Percentiles rank a stretch among this genome's conserved stretches.
phyloP scores from a whole-genome alignment of 495 filamentous ascomycete genomes.

The Talaromyces adpressus region DNA sequence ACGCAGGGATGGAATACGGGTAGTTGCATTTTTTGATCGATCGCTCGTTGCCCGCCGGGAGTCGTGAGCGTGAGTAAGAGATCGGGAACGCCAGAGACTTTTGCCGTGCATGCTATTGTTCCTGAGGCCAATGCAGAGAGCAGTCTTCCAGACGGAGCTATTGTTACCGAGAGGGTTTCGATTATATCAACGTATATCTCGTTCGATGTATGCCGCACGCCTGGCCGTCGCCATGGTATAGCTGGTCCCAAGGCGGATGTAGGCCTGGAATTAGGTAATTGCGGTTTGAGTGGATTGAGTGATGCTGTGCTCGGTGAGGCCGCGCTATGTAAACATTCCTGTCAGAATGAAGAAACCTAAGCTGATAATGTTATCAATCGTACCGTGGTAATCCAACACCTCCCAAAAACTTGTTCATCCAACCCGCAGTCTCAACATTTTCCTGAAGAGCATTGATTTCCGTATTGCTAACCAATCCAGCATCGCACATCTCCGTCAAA shows the following conservation, averaged over 20 bases:
- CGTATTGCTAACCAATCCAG: constrained; percentile 78
- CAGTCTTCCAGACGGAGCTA: constrained; percentile 83
- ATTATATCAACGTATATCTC: constrained; percentile 96
- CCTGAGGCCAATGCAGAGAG: constrained; percentile 84
- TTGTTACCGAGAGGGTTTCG: constrained; percentile 77
- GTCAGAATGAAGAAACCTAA: background rate
- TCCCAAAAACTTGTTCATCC: constrained; percentile 85
- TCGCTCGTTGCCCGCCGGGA: constrained; percentile 65
- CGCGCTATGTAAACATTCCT: constrained; percentile 10
- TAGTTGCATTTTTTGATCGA: constrained; percentile 69
- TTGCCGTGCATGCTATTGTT: constrained; percentile 89
- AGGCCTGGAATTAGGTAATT: constrained; percentile 24
- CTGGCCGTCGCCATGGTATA: constrained; percentile 83
- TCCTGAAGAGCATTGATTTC: constrained; percentile 92
- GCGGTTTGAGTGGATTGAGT: constrained; percentile 38
- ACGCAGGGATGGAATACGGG: constrained; percentile 98
- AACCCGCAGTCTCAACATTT: constrained; percentile 80
- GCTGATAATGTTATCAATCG: constrained; percentile 11
- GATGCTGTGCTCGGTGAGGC: constrained; percentile 37
- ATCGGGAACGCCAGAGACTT: constrained; percentile 91
- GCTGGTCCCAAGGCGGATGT: constrained; percentile 41
- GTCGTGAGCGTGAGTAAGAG: constrained; percentile 72
- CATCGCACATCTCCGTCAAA: constrained; percentile 94
- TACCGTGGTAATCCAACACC: constrained; percentile 76
- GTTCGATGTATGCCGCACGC: constrained; percentile 93